Conservation (phyloP, 208 protist species). For the Trypanosoma grayi region DNA sequence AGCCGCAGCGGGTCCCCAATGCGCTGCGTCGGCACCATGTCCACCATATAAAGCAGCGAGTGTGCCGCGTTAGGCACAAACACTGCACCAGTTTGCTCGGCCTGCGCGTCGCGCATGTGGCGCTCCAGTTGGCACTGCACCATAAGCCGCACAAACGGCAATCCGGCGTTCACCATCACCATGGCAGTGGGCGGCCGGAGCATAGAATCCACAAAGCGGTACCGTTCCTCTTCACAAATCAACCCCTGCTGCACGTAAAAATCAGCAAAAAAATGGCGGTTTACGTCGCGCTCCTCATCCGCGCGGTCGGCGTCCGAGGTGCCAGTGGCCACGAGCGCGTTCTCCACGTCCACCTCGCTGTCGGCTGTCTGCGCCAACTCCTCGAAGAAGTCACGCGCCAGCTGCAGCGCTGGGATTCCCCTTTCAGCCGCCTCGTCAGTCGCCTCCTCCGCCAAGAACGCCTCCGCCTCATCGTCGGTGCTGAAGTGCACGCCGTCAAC, state of each 20-base stretch:
- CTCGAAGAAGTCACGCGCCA: conserved; percentile 60
- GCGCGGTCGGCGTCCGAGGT: conserved; percentile 49
- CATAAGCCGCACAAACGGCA: conserved; percentile 54
- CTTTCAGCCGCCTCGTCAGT: conserved; percentile 33
- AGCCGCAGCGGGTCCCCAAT: conserved; percentile 32
- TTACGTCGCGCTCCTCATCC: conserved; percentile 52
- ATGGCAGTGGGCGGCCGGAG: conserved; percentile 41
- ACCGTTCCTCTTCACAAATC: conserved; percentile 19
- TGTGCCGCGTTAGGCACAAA: conserved; percentile 34
- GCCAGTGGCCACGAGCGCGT: conserved; percentile 11
- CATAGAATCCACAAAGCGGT: conserved; percentile 61
- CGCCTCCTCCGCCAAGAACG: conserved; percentile 52
- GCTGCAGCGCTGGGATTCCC: conserved; percentile 39
- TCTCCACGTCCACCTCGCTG: conserved; percentile 54
- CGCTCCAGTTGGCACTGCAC: conserved; percentile 60
- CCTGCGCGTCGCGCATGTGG: conserved; percentile 18
- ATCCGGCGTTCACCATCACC: conserved; percentile 49
- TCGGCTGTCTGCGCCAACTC: conserved; percentile 58
- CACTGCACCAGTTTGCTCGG: conserved; percentile 3
- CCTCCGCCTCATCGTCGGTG: conserved; percentile 57
- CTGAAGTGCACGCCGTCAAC: conserved; percentile 39
- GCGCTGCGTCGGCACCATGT: conserved; percentile 39
- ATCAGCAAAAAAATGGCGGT: conserved; percentile 71
- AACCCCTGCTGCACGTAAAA: conserved; percentile 74
- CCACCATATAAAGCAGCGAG: conserved; percentile 37